A percentile compares a stretch with the other conserved stretches of the same genome.
phyloP scores from a whole-genome alignment of 108 stramenopile genomes.

The Fragilariopsis cylindrus region DNA sequence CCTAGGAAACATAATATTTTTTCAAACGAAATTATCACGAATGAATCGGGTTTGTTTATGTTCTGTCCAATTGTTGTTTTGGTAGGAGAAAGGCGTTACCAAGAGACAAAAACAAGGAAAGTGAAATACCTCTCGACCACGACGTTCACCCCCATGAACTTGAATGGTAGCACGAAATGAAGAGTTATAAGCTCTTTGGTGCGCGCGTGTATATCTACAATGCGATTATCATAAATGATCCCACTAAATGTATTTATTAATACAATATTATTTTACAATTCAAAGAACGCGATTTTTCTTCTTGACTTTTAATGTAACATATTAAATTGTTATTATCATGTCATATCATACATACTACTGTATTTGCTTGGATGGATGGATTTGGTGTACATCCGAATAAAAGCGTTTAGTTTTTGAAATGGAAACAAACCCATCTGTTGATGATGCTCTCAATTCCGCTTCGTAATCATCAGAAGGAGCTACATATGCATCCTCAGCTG shows the following conservation, averaged over 20 bases:
- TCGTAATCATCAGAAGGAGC: constrained; percentile 38
- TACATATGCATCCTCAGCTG: constrained; percentile 64
- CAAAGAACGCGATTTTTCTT: too few species aligned
- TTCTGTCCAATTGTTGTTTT: too few species aligned
- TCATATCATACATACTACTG: neutral
- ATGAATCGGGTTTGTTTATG: too few species aligned
- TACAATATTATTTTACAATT: too few species aligned
- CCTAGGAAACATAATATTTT: too few species aligned
- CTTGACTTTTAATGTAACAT: too few species aligned
- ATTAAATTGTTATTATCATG: too few species aligned
- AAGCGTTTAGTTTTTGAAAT: constrained; percentile 33
- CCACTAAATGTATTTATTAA: too few species aligned
- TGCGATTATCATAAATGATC: too few species aligned
- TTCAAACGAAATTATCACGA: too few species aligned
- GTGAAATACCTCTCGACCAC: constrained; percentile 83
- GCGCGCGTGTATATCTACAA: too few species aligned
- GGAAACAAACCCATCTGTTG: constrained; percentile 22
- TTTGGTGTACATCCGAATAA: constrained; percentile 48
- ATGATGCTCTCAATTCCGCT: constrained; percentile 14
- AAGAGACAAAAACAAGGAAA: constrained; percentile 82
- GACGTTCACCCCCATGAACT: constrained; percentile 89
- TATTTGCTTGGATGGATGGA: constrained; percentile 20
- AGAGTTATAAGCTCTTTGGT: too few species aligned
- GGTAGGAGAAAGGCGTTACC: constrained; percentile 61
- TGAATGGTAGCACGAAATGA: constrained; percentile 74